These are phyloP conservation scores for Glomus cerebriforme DNA, from an alignment of 192 early-diverging fungal species.

Conservation along the genomic window DNA sequence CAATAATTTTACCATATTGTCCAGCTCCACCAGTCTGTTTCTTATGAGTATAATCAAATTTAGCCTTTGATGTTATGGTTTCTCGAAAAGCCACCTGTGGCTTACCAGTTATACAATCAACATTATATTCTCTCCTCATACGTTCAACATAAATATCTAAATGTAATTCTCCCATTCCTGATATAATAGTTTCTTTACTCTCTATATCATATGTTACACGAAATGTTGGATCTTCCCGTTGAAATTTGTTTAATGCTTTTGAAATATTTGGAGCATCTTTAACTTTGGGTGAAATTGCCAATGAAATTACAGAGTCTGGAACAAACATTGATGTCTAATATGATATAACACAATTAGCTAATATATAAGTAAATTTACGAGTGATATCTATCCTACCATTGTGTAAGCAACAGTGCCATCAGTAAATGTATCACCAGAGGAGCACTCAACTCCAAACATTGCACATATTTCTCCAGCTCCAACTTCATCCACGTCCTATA, in stretches of 20 bases:
- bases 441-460: slow-evolving; percentile 96
- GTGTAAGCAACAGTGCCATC: slow-evolving; percentile 80
- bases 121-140: slow-evolving; percentile 96
- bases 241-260: slow-evolving; percentile 81
- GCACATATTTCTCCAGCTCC: slow-evolving; percentile 97
- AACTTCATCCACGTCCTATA: slow-evolving; percentile 82
- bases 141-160: slow-evolving; percentile 96
- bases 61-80: slow-evolving; percentile 70
- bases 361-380: background rate
- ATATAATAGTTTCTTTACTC: slow-evolving; percentile 86
- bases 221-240: slow-evolving; percentile 85
- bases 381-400: slow-evolving; percentile 59
- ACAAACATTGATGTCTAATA: slow-evolving; percentile 92
- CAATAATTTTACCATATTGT: slow-evolving; percentile 90
- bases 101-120: slow-evolving; percentile 94
- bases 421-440: slow-evolving; percentile 96
- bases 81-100: slow-evolving; percentile 98
- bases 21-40: slow-evolving; percentile 97
- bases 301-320: slow-evolving; percentile 94
- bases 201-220: slow-evolving; percentile 78
- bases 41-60: slow-evolving; percentile 98
- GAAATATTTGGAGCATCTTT: slow-evolving; percentile 83
- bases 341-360: slow-evolving; percentile 1
- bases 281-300: slow-evolving; percentile 88
- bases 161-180: slow-evolving; percentile 88